phyloP scores from a whole-genome alignment of 345 rosid genomes.

The Citropsis articulata region DNA sequence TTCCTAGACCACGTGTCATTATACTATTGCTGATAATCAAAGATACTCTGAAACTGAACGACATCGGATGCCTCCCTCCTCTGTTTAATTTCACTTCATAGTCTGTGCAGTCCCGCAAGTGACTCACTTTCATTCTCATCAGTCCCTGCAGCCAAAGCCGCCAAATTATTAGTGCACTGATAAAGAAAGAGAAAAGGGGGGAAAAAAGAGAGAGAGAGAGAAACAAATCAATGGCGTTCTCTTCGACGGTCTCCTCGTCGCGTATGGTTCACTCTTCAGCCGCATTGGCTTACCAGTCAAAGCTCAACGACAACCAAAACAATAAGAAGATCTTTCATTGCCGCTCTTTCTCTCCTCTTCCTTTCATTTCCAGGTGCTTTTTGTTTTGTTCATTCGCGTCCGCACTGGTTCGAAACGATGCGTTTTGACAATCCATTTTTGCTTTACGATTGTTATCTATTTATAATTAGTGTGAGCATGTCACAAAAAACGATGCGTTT shows the following conservation, averaged over 20 bases:
- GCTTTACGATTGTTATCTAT: not conserved
- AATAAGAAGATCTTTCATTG: not conserved
- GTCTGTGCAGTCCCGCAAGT: too few species aligned
- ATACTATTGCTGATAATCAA: not conserved
- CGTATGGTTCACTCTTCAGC: not conserved
- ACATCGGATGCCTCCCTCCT: not conserved
- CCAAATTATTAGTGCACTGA: not conserved
- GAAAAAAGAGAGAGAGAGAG: not conserved
- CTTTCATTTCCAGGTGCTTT: not conserved
- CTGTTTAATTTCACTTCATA: not conserved
- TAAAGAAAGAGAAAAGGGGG: not conserved
- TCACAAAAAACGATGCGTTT: not conserved
- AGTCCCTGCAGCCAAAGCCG: not conserved
- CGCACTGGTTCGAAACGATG: not conserved
- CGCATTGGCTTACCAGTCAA: not conserved
- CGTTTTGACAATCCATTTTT: too few species aligned
- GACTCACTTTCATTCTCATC: not conserved
- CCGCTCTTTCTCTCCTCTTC: not conserved
- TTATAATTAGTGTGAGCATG: not conserved
- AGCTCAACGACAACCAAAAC: not conserved
- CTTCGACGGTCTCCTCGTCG: not conserved
- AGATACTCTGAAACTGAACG: not conserved
- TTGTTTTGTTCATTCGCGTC: not conserved
- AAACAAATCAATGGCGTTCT: not conserved
- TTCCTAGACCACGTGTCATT: not conserved